Percentiles rank a stretch among this genome's conserved stretches.
Evolutionary conservation across 2,329 filamentous ascomycete genomes (phyloP).

Genomic region (Fusarium sp.): DNA sequence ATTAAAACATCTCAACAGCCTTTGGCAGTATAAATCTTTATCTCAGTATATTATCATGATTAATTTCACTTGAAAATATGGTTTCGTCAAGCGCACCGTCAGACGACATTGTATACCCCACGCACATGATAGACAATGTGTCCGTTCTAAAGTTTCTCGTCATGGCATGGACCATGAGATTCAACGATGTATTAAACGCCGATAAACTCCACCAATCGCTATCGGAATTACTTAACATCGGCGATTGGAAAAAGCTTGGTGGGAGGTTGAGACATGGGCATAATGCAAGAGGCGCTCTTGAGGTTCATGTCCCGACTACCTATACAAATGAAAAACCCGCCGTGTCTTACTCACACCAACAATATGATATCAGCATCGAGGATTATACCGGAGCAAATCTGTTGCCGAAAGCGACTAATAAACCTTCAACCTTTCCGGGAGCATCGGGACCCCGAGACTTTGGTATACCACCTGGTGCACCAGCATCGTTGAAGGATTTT

Average conservation of each 20-base stretch:
- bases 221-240: not conserved
- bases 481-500: rapidly evolving
- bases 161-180: not conserved
- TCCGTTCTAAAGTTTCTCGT: not conserved
- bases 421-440: not conserved
- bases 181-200: not conserved
- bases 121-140: not conserved
- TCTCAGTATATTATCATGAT: not conserved
- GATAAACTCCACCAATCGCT: not conserved
- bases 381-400: rapidly evolving
- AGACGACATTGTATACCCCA: not conserved
- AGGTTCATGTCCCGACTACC: not conserved
- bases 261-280: not conserved
- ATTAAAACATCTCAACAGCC: not conserved
- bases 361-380: not conserved
- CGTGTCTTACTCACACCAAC: not conserved
- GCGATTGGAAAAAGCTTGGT: not conserved
- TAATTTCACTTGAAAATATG: not conserved
- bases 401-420: rapidly evolving
- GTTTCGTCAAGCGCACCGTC: rapidly evolving
- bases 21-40: not conserved
- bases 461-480: not conserved
- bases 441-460: not conserved
- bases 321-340: not conserved
- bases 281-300: not conserved